Percentiles rank a stretch among this genome's conserved stretches.
Conservation (phyloP, 495 filamentous ascomycete species). For the Trypethelium eluteriae region DNA sequence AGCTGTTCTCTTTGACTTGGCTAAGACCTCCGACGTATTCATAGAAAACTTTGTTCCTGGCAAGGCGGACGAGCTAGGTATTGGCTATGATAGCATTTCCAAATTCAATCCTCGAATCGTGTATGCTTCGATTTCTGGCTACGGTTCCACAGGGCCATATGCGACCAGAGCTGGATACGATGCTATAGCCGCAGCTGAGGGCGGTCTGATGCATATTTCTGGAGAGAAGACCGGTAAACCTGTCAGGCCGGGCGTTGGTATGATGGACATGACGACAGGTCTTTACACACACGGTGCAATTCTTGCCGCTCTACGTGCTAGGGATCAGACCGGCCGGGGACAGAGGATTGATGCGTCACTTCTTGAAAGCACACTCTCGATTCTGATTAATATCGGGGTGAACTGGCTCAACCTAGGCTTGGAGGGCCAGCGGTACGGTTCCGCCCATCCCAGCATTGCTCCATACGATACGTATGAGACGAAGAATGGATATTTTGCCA, state of each 20-base stretch:
- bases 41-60: conserved; percentile 36
- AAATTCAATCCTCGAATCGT: conserved; percentile 30
- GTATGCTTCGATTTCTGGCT: conserved; percentile 33
- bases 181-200: conserved; percentile 31
- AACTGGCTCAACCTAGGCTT: conserved; percentile 31
- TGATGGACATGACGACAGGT: conserved; percentile 35
- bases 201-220: conserved; percentile 36
- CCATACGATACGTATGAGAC: conserved; percentile 35
- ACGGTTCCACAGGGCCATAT: conserved; percentile 32
- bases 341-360: conserved; percentile 31
- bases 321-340: conserved; percentile 31
- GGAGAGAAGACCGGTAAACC: conserved; percentile 31
- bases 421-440: conserved; percentile 31
- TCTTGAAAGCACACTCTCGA: conserved; percentile 32
- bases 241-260: conserved; percentile 31
- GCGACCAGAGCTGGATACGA: conserved; percentile 31
- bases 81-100: conserved; percentile 28
- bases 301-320: conserved; percentile 27
- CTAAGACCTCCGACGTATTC: conserved; percentile 30
- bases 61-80: conserved; percentile 25
- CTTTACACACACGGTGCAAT: conserved; percentile 34
- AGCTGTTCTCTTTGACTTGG: conserved; percentile 23
- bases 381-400: conserved; percentile 33
- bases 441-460: conserved; percentile 33
- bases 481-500: conserved; percentile 30